Conservation (phyloP, 1,284 basidiomycete species). For the Cutaneotrichosporon mucoides region DNA sequence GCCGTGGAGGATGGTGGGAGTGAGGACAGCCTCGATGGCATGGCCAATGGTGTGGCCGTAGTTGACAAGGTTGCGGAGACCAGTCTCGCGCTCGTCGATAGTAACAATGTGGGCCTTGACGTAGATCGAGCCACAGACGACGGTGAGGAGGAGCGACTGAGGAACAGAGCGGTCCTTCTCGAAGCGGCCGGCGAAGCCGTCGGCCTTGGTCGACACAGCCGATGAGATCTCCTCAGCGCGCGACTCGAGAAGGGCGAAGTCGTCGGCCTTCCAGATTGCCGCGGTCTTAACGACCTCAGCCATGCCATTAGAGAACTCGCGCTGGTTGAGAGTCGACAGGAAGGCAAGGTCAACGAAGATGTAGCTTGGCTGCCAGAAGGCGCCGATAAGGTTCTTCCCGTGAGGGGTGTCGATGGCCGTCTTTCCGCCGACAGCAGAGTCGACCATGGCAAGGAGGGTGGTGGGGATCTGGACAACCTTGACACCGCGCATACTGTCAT, state of each 20-base stretch:
- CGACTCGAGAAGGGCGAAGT: constrained; percentile 81
- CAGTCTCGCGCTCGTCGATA: constrained; percentile 89
- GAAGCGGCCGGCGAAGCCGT: constrained; percentile 62
- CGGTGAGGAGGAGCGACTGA: constrained; percentile 63
- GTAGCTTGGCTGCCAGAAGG: constrained; percentile 97
- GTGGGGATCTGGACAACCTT: constrained; percentile 96
- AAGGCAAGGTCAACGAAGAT: constrained; percentile 97
- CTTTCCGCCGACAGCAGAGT: constrained; percentile 95
- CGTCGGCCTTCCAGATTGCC: constrained; percentile 86
- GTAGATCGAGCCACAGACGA: constrained; percentile 80
- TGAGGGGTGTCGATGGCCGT: constrained; percentile 96
- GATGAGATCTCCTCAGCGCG: constrained; percentile 76
- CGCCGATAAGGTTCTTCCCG: constrained; percentile 97
- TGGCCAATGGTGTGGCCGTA: constrained; percentile 96
- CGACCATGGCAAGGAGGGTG: constrained; percentile 96
- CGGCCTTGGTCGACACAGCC: constrained; percentile 59
- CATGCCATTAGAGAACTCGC: constrained; percentile 98
- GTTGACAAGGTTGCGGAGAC: constrained; percentile 92
- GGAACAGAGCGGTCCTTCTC: constrained; percentile 65
- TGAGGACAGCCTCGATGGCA: constrained; percentile 89
- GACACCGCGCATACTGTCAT: constrained; percentile 72
- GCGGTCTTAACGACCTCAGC: constrained; percentile 99
- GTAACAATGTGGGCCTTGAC: constrained; percentile 95
- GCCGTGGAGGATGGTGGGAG: constrained; percentile 84
- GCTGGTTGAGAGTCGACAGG: constrained; percentile 83